Evolutionary conservation across 108 stramenopile genomes (phyloP).

Genomic region (Nitzschia sp.): DNA sequence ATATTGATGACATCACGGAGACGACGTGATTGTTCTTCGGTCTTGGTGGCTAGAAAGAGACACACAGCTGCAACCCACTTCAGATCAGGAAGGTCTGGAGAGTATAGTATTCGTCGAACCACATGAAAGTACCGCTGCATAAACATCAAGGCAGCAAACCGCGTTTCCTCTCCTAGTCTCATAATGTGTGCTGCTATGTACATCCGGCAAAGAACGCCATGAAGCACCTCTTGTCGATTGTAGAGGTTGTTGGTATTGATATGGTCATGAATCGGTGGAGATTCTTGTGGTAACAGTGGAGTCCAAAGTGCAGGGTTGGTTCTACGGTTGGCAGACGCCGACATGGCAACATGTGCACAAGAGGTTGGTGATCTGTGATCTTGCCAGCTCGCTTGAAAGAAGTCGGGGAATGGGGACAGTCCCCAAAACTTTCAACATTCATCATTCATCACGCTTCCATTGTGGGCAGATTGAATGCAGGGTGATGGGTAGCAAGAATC

Average conservation of each 20-base stretch:
- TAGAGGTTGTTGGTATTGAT: no score
- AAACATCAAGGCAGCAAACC: conserved; percentile 58
- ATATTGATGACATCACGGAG: conserved; percentile 80
- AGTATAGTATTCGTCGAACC: conserved; percentile 9
- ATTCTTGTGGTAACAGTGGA: background rate
- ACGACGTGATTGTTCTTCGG: conserved; percentile 72
- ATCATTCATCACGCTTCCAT: no score
- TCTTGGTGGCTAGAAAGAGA: conserved; percentile 71
- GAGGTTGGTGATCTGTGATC: no score
- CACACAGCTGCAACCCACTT: conserved; percentile 62
- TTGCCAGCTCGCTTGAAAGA: no score
- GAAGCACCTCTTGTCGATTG: background rate
- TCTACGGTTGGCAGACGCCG: background rate
- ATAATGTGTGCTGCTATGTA: conserved; percentile 54
- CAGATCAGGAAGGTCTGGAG: conserved; percentile 7
- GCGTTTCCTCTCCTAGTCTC: conserved; percentile 57
- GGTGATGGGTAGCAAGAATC: no score
- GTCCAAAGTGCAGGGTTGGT: background rate
- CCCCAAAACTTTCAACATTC: no score
- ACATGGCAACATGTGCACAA: background rate
- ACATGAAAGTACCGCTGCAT: conserved; percentile 59
- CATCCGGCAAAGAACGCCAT: conserved; percentile 42
- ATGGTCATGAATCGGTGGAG: background rate
- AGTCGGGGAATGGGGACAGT: no score
- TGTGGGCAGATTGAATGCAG: no score